phyloP scores from a whole-genome alignment of 352 stramenopile species.

The Aphanomyces stellatus region DNA sequence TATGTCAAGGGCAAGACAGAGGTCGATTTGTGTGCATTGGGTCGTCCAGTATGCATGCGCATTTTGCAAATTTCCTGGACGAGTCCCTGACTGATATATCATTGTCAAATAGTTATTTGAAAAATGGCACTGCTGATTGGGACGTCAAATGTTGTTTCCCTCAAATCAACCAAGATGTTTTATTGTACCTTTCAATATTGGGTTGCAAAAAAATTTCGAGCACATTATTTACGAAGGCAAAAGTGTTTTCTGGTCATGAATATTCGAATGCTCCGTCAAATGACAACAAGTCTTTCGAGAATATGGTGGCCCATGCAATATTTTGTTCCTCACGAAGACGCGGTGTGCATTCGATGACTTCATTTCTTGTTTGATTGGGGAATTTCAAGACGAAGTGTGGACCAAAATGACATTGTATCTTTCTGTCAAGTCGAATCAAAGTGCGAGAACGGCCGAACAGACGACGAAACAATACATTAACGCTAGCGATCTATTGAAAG shows the following conservation, averaged over 20 bases:
- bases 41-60: not conserved
- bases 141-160: conserved; percentile 22
- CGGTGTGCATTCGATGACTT: conserved; percentile 26
- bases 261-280: not conserved
- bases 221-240: conserved; percentile 7
- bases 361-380: conserved; percentile 19
- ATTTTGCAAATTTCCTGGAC: conserved; percentile 1
- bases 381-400: conserved; percentile 13
- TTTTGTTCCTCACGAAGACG: conserved; percentile 28
- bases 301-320: conserved; percentile 27
- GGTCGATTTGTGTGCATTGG: not conserved
- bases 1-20: not conserved
- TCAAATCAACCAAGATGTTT: conserved; percentile 24
- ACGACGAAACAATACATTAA: not conserved
- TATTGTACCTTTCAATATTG: conserved; percentile 29
- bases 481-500: not conserved
- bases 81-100: not conserved
- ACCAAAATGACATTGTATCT: not conserved
- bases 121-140: not conserved
- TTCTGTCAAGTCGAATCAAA: not conserved
- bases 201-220: conserved; percentile 21
- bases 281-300: conserved; percentile 24
- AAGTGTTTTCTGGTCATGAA: not conserved
- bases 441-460: not conserved
- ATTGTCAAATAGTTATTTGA: not conserved